These are phyloP conservation scores for Aspergillus tanneri DNA, from an alignment of 2,329 filamentous ascomycete genomes.

Conservation along the genomic window DNA sequence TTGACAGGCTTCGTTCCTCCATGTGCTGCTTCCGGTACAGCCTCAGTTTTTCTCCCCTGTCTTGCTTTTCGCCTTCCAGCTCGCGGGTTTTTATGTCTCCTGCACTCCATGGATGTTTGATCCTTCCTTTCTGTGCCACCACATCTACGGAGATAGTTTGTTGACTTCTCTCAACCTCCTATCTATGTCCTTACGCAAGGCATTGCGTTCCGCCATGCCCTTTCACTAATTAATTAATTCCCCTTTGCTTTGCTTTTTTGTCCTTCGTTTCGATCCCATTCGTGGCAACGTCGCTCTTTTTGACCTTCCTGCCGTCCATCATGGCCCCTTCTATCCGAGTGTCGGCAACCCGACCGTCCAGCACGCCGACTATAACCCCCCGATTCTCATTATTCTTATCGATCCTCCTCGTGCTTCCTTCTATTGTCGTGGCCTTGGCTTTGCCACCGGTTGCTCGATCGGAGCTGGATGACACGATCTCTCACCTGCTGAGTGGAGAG, in stretches of 20 bases:
- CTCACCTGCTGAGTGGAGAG: slow-evolving; percentile 13
- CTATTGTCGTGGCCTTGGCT: slow-evolving; percentile 16
- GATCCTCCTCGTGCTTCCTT: slow-evolving; percentile 8
- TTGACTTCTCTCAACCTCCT: not conserved
- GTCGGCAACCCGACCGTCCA: not conserved
- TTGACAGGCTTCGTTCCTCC: not conserved
- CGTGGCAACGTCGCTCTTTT: not conserved
- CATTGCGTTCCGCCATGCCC: not conserved
- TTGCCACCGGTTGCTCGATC: slow-evolving; percentile 13
- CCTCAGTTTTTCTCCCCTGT: not conserved
- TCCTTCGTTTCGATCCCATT: not conserved
- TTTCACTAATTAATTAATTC: not conserved
- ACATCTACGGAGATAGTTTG: too few species aligned
- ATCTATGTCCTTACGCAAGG: not conserved
- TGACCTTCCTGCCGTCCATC: not conserved
- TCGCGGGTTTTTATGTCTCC: too few species aligned
- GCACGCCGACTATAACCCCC: not conserved
- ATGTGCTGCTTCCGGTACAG: not conserved
- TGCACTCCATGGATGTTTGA: too few species aligned
- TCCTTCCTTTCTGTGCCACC: too few species aligned
- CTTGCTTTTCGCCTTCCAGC: not conserved
- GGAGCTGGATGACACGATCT: slow-evolving; percentile 1
- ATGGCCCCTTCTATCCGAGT: not conserved
- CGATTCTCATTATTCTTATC: not conserved
- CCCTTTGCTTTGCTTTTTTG: not conserved